phyloP scores from a whole-genome alignment of 192 early-diverging fungal genomes.

The Glomus cerebriforme region DNA sequence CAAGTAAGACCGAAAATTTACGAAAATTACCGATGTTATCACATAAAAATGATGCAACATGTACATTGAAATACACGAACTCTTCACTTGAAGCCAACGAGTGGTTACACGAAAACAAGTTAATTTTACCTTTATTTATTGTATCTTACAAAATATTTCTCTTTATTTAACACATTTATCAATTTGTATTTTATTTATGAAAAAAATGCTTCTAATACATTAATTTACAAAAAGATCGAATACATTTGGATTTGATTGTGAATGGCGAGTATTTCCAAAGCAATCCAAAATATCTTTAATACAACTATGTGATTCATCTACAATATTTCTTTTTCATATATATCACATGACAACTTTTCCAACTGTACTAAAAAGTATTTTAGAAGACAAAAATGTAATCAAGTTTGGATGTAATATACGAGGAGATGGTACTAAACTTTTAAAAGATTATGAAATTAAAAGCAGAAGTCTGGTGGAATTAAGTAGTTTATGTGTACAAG shows the following conservation, averaged over 20 bases:
- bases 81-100: neutral
- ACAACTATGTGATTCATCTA: slow-evolving; percentile 4
- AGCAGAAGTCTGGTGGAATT: neutral
- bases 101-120: neutral
- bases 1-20: neutral
- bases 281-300: neutral
- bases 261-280: neutral
- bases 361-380: neutral
- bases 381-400: neutral
- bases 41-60: neutral
- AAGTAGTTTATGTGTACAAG: slow-evolving; percentile 5
- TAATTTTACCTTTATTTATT: neutral
- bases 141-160: neutral
- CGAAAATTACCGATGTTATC: neutral
- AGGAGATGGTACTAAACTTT: neutral
- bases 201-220: neutral
- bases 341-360: neutral
- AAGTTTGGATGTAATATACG: slow-evolving; percentile 8
- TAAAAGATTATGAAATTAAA: neutral
- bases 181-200: neutral
- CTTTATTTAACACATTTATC: neutral
- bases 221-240: neutral
- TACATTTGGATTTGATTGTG: neutral
- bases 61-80: neutral
- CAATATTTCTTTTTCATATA: neutral